These are phyloP conservation scores for Phanerochaete sordida DNA, from an alignment of 768 basidiomycete genomes.

Conservation along the genomic window DNA sequence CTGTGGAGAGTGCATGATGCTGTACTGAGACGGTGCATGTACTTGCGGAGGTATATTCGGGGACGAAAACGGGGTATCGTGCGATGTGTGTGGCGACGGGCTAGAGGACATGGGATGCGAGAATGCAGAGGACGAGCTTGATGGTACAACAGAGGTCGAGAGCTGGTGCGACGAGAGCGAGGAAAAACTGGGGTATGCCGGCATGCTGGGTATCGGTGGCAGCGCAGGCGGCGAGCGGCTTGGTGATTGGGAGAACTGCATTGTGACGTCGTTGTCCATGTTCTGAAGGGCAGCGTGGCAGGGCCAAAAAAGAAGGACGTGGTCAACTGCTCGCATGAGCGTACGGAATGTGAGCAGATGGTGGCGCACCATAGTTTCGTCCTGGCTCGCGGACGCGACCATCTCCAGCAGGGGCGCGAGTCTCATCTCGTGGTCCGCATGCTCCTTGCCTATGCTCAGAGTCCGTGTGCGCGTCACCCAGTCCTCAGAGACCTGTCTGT, in stretches of 20 bases:
- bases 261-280: slow-evolving; percentile 1
- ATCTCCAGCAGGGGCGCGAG: not conserved
- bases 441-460: slow-evolving; percentile 47
- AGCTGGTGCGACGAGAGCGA: not conserved
- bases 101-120: not conserved
- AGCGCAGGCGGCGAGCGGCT: not conserved
- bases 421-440: not conserved
- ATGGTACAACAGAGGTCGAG: not conserved
- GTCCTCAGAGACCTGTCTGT: slow-evolving; percentile 46
- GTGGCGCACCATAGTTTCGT: slow-evolving; percentile 6
- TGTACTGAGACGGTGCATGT: not conserved
- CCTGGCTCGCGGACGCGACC: not conserved
- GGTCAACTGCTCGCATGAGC: not conserved
- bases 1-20: not conserved
- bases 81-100: not conserved
- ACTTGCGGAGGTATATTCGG: too few relatives aligned
- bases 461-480: slow-evolving; percentile 73
- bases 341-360: not conserved
- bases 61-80: not conserved
- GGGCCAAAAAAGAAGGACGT: not conserved
- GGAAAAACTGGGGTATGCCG: not conserved
- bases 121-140: not conserved
- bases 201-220: not conserved
- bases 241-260: not conserved
- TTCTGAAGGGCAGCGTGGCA: not conserved